Evolutionary conservation across 1,284 basidiomycete species (phyloP).

Genomic region (Heterobasidion irregulare): DNA sequence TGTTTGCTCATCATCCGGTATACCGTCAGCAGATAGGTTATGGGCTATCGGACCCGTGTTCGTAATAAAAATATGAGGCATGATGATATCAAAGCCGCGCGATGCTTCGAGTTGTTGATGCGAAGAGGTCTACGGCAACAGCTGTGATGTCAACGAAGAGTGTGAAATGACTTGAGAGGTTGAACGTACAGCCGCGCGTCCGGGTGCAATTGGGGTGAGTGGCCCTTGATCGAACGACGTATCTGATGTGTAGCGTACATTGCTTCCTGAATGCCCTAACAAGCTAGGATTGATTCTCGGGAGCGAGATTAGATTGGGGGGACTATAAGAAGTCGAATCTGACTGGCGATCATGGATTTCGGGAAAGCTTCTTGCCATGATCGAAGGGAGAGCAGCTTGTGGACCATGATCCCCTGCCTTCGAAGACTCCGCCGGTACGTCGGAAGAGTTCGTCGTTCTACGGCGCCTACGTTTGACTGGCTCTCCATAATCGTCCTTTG

Average conservation of each 20-base stretch:
- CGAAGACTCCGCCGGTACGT: background rate
- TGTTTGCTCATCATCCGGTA: background rate
- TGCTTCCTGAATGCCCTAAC: conserved; percentile 1
- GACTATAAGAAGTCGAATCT: background rate
- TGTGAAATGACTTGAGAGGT: background rate
- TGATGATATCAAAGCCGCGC: background rate
- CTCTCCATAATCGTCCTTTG: conserved; percentile 13
- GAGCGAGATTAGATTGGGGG: background rate
- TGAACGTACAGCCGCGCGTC: background rate
- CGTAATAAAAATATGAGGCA: background rate
- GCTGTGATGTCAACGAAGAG: background rate
- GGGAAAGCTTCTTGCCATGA: background rate
- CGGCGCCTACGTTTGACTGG: conserved; percentile 18
- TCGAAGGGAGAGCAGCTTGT: background rate
- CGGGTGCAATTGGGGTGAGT: background rate
- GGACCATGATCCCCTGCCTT: background rate
- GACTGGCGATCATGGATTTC: background rate
- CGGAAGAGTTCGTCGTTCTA: conserved; percentile 7
- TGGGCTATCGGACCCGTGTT: background rate
- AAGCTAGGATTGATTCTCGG: background rate
- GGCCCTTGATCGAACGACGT: background rate
- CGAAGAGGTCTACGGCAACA: background rate
- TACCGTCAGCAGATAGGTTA: background rate
- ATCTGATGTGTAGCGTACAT: background rate
- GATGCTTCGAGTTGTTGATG: background rate